Evolutionary conservation across 73 alveolate genomes (phyloP).

Genomic region (Paramecium sonneborni): DNA sequence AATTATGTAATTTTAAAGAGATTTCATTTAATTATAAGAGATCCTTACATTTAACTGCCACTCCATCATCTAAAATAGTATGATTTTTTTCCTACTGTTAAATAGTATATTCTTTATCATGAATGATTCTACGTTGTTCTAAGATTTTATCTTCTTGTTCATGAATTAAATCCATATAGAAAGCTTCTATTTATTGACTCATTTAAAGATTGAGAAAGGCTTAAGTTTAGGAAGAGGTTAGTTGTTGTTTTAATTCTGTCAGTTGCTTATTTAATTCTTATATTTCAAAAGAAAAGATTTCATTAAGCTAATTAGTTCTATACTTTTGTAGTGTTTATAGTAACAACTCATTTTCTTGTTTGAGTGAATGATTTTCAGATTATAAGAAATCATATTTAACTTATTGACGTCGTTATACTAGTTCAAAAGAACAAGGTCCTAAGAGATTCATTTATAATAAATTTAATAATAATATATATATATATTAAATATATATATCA

Average conservation of each 20-base stretch:
- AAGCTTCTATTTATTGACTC: background rate
- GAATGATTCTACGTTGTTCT: conserved; percentile 7
- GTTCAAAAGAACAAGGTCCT: background rate
- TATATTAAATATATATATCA: background rate
- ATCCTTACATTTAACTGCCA: background rate
- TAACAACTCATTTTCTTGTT: background rate
- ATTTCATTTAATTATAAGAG: conserved; percentile 2
- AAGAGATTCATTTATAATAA: background rate
- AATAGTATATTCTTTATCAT: conserved; percentile 19
- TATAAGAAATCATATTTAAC: background rate
- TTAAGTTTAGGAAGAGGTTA: background rate
- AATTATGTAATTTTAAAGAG: background rate
- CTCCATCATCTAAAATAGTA: conserved; percentile 1
- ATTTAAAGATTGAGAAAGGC: conserved; percentile 4
- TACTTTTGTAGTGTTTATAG: background rate
- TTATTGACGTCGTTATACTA: background rate
- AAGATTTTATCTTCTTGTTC: background rate
- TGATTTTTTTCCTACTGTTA: background rate
- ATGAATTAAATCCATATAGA: background rate
- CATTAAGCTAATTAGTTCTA: background rate
- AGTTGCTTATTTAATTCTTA: background rate
- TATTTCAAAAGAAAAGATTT: background rate
- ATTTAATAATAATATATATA: background rate
- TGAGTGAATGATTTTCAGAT: background rate
- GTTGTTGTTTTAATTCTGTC: background rate